These are phyloP conservation scores for Beauveria caledonica DNA, from an alignment of 2,329 filamentous ascomycete genomes.

Conservation along the genomic window DNA sequence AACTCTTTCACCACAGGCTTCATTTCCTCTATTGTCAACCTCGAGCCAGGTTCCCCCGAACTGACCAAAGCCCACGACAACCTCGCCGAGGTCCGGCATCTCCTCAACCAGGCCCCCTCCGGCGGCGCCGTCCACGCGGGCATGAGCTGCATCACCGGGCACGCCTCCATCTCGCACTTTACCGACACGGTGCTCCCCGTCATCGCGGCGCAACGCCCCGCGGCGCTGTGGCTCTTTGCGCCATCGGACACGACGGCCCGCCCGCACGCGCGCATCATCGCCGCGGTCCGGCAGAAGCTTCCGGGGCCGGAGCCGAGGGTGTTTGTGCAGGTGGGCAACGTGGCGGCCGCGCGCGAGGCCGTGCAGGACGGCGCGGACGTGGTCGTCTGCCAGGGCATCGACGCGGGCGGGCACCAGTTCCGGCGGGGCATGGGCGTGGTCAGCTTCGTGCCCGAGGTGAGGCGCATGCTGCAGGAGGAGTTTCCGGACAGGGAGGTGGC, in stretches of 20 bases:
- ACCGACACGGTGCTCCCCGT: conserved; percentile 38
- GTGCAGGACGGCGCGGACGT: conserved; percentile 44
- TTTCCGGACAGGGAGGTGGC: conserved; percentile 26
- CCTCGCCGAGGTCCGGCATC: conserved; percentile 21
- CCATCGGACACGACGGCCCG: conserved; percentile 34
- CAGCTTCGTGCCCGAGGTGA: conserved; percentile 49
- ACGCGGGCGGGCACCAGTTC: conserved; percentile 58
- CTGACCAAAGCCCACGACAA: conserved; percentile 25
- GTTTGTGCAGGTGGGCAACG: conserved; percentile 55
- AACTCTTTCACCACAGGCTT: conserved; percentile 21
- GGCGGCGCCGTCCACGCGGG: conserved; percentile 49
- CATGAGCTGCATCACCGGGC: conserved; percentile 47
- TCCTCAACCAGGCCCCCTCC: conserved; percentile 31
- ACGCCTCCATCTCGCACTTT: conserved; percentile 32
- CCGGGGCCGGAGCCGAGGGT: conserved; percentile 30
- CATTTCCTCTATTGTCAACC: conserved; percentile 23
- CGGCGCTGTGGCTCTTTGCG: conserved; percentile 61
- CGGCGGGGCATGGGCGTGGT: conserved; percentile 45
- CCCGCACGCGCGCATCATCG: conserved; percentile 29
- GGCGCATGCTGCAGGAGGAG: conserved; percentile 34
- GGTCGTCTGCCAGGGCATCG: conserved; percentile 53
- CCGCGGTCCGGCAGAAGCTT: conserved; percentile 22
- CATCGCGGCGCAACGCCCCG: conserved; percentile 43
- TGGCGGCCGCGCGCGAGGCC: conserved; percentile 44
- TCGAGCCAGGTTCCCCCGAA: conserved; percentile 22